phyloP scores from a whole-genome alignment of 2,329 filamentous ascomycete species.

The Zasmidium angulare region DNA sequence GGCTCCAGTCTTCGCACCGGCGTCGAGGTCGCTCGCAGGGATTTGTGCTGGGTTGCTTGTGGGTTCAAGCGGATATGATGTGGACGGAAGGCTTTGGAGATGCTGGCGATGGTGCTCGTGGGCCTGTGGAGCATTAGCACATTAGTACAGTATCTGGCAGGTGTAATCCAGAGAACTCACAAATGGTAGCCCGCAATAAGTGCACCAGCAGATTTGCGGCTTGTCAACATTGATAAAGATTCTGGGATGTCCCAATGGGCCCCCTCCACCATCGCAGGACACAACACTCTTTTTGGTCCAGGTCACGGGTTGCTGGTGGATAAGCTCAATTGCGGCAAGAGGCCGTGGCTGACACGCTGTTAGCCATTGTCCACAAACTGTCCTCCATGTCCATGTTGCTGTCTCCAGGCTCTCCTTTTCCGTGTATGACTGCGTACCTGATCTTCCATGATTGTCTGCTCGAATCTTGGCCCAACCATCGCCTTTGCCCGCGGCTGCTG shows the following conservation, averaged over 20 bases:
- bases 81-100: constrained; percentile 77
- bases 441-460: constrained; percentile 89
- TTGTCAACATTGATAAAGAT: constrained; percentile 99
- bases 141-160: not conserved
- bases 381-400: not conserved
- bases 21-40: constrained; percentile 42
- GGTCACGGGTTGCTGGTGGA: constrained; percentile 90
- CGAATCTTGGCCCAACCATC: constrained; percentile 93
- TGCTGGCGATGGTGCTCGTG: constrained; percentile 84
- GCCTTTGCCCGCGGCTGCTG: constrained; percentile 78
- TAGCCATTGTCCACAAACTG: constrained; percentile 21
- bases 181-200: constrained; percentile 90
- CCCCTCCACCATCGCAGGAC: constrained; percentile 88
- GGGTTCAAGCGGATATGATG: constrained; percentile 68
- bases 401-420: not conserved
- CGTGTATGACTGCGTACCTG: constrained; percentile 62
- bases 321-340: constrained; percentile 86
- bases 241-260: constrained; percentile 82
- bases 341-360: constrained; percentile 70
- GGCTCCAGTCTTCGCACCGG: constrained; percentile 31
- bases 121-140: constrained; percentile 58
- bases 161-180: constrained; percentile 62
- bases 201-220: constrained; percentile 85
- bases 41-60: constrained; percentile 60
- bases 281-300: constrained; percentile 84